Evolutionary conservation across 768 basidiomycete species (phyloP), one percentile per base, ranked within the genome.

Genomic region (Chlorophyllum brunneum): DNA sequence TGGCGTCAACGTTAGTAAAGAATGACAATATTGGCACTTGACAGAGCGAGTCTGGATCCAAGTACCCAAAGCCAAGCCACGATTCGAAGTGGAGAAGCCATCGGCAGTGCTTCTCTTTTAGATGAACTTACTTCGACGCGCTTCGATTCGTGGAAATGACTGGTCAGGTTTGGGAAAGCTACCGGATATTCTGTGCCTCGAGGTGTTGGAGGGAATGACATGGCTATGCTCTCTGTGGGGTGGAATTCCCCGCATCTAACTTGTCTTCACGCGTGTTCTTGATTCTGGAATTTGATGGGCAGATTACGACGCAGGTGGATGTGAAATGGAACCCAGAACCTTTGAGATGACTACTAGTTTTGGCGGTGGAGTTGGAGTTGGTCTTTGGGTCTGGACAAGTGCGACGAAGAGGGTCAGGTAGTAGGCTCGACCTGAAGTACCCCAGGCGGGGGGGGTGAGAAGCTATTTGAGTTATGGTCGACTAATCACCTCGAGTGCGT

Each of bases 131-230:
- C 11, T 36, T 31, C 23, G 31, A 33, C 22, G 22, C 23, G 38
- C 22, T 41, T 30, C 26, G 26, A 30, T 15, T 41, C 48, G 29
- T 50, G 48, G 39, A 41, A 50, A 50, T 40, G 16, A 39, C 48
- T 15, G 11, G 38, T 41, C 31, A 40, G 48, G 20, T 39, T 50
- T 38, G 16, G 48, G 39, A 50, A 31, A 41, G 31, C 27, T 23
- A 31, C 23, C 48, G 20, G 11, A 38, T 30, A 30, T 23, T 40
- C 29, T 31, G 13, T 40, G 48, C 39, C 48, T 50, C 38, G 48
- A 40, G 39, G 48, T 29, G 31, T 18, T 40, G n/a, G 31, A 18
- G 37, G 38, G 18, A 50, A 9, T 41, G 48, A 22, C 47, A 48
- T 48, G 47, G 36, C 34, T 8, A 27, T 48, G 24, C n/a, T 34